Conservation (phyloP, 169 alveolate genomes). For the Plasmodium chabaudi region DNA sequence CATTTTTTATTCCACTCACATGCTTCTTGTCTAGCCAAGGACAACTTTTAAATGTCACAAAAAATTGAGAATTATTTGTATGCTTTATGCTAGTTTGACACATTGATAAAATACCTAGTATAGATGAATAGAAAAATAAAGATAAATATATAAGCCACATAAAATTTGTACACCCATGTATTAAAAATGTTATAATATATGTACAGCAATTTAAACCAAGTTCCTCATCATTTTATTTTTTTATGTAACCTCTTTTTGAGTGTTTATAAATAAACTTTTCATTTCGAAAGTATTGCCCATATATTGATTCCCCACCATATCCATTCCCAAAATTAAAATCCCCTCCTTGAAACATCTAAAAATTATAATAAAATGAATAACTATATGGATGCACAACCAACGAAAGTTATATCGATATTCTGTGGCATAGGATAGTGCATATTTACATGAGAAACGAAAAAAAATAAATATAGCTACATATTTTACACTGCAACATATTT, state of each 20-base stretch:
- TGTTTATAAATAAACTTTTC: conserved; percentile 86
- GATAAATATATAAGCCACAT: background rate
- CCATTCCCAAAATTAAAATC: conserved; percentile 90
- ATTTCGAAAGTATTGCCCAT: conserved; percentile 89
- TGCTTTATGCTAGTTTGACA: conserved; percentile 86
- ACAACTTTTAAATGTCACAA: conserved; percentile 93
- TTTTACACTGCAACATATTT: background rate
- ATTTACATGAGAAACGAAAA: background rate
- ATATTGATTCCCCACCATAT: conserved; percentile 89
- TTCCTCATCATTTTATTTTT: background rate
- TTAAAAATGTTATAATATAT: background rate
- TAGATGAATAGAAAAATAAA: background rate
- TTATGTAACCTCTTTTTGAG: conserved; percentile 83
- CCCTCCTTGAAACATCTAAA: conserved; percentile 92
- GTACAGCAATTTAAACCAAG: background rate
- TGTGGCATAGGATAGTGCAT: background rate
- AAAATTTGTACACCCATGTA: conserved; percentile 33
- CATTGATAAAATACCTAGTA: conserved; percentile 88
- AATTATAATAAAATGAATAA: background rate
- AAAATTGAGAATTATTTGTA: conserved; percentile 93
- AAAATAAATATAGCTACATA: background rate
- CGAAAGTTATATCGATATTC: background rate
- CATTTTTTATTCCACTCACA: conserved; percentile 62
- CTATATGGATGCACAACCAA: background rate
- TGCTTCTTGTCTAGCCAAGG: conserved; percentile 95